phyloP scores from a whole-genome alignment of 257 asterid species.

The Nyctanthes arbortristis region DNA sequence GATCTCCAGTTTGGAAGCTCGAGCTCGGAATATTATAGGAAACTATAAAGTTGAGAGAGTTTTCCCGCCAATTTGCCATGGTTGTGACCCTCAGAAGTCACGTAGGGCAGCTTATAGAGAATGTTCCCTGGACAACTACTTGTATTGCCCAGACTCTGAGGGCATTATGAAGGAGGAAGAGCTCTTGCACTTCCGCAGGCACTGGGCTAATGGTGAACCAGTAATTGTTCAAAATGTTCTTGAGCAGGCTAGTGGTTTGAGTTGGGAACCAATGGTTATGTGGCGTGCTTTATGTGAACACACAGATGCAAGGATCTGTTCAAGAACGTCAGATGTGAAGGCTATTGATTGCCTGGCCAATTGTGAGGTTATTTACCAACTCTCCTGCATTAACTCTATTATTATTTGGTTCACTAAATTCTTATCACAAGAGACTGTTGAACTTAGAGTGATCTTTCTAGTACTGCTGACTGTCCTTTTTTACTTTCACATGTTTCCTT shows the following conservation, averaged over 20 bases:
- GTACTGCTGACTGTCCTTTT: neutral
- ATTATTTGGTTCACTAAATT: constrained; percentile 4
- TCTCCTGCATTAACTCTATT: constrained; percentile 10
- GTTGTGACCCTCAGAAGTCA: constrained; percentile 31
- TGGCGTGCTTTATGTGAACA: constrained; percentile 85
- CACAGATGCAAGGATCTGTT: constrained; percentile 33
- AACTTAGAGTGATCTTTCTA: neutral
- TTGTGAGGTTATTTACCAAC: constrained; percentile 66
- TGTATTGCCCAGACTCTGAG: constrained; percentile 63
- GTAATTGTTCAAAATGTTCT: constrained; percentile 73
- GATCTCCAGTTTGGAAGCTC: constrained; percentile 56
- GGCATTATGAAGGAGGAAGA: constrained; percentile 48
- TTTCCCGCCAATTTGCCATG: constrained; percentile 21
- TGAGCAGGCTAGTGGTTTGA: constrained; percentile 68
- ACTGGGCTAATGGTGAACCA: constrained; percentile 92
- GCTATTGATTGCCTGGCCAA: constrained; percentile 88
- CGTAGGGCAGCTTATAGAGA: constrained; percentile 50
- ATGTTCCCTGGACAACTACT: constrained; percentile 48
- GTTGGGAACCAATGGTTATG: constrained; percentile 99
- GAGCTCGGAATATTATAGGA: constrained; percentile 41
- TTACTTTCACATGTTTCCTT: neutral
- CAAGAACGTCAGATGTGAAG: constrained; percentile 66
- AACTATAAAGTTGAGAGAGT: constrained; percentile 20
- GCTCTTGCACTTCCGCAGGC: constrained; percentile 62
- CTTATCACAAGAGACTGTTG: neutral